Conservation (phyloP, 495 filamentous ascomycete genomes). For the Aspergillus panamensis region DNA sequence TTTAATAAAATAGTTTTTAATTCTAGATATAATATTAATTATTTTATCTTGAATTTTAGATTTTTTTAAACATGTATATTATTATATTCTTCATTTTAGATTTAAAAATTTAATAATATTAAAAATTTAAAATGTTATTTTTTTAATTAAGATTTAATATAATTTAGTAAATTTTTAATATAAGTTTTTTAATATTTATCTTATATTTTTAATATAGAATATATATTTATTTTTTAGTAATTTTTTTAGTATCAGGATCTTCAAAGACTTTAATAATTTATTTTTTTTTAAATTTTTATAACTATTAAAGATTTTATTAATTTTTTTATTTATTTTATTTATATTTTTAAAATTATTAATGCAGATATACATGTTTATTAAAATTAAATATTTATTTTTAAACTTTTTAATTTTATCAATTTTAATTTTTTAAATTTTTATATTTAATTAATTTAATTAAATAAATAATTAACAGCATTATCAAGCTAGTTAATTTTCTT, state of each 20-base stretch:
- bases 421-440: background rate
- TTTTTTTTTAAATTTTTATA: background rate
- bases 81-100: no score
- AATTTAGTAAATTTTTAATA: no score
- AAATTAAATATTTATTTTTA: background rate
- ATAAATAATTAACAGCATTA: background rate
- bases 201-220: no score
- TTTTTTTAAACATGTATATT: background rate
- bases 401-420: background rate
- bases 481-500: no score
- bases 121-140: no score
- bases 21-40: background rate
- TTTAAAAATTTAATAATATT: no score
- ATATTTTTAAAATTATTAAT: background rate
- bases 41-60: background rate
- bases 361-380: background rate
- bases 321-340: background rate
- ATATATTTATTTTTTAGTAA: no score
- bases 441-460: no score
- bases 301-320: background rate
- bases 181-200: no score
- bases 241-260: background rate
- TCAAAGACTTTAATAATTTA: background rate
- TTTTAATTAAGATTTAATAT: no score
- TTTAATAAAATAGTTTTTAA: no score